Base-by-base conservation (phyloP, 768 basidiomycete species). In the Hypholoma sublateritium region DNA sequence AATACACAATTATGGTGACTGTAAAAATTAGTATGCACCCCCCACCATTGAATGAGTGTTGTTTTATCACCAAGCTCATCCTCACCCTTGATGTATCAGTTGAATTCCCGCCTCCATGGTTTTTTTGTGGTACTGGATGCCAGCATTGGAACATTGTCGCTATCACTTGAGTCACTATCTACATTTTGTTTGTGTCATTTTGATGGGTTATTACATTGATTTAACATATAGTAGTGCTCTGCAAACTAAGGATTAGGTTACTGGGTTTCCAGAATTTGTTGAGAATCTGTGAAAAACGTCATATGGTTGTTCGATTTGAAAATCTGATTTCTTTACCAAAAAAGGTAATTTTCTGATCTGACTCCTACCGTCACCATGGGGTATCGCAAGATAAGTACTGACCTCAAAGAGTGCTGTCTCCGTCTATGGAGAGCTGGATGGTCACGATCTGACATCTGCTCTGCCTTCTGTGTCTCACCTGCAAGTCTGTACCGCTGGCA, bases 341-440 rank as follows among this genome's bases (percentile, higher is more conserved):
- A 3, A 45, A 17, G 21, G 43, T 45, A 45, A 17, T 5, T 45
- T 3, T 17, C n/a, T 17, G 3, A 16, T 5, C 17, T 17, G 9
- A 2, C 13, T 22, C 17, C 13, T 11, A 21, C n/a, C 17, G 21
- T 22, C 43, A 17, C 21, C 43, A 64, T 66, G 65, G 64, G 55
- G 34, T 62, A 69, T 47, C 46, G 57, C 17, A 49, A 52, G 17
- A 70, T 72, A 41, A 67, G 67, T 39, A 11, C 50, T 19, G 65
- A 71, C 22, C 25, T 70, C 49, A 70, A 72, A 53, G 65, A 70
- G 25, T 62, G 62, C 13, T 63, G 62, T 11, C 56, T 73, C 24
- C 12, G 47, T 3, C 62, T 71, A 1, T 68, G 63, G 58, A 49
- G 65, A 17, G 44, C 56, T 25, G 65, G 69, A 1, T 72, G 66